These are phyloP conservation scores for Pythium aristosporum DNA, from an alignment of 352 stramenopile genomes.

Conservation along the genomic window DNA sequence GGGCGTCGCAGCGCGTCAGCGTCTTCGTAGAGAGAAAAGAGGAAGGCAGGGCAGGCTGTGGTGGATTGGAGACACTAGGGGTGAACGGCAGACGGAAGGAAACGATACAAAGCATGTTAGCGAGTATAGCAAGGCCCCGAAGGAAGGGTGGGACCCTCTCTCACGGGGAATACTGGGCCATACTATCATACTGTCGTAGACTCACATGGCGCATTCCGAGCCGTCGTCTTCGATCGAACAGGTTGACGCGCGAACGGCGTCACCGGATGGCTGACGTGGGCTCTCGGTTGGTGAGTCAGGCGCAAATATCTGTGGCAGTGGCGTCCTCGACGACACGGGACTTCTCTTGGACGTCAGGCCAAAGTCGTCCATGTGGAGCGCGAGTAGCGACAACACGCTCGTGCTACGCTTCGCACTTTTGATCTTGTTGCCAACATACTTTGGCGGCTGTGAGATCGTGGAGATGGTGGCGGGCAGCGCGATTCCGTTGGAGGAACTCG, in stretches of 20 bases:
- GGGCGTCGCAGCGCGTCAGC: neutral
- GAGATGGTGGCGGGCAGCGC: neutral
- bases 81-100: neutral
- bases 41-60: neutral
- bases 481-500: neutral
- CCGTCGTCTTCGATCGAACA: neutral
- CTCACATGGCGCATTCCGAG: slow-evolving; percentile 2
- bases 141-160: neutral
- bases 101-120: slow-evolving; percentile 1
- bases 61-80: neutral
- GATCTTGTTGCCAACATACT: neutral
- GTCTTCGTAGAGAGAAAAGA: neutral
- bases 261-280: neutral
- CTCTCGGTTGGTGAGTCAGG: slow-evolving; percentile 6
- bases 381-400: slow-evolving; percentile 4
- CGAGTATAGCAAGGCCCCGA: neutral
- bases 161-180: no score
- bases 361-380: slow-evolving; percentile 4
- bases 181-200: no score
- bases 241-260: neutral
- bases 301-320: slow-evolving; percentile 4
- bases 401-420: neutral
- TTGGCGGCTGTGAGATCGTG: neutral
- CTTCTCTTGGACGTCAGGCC: neutral
- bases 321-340: slow-evolving; percentile 3